phyloP scores from a whole-genome alignment of 140 eudicot species.

The Oenanthe javanica region DNA sequence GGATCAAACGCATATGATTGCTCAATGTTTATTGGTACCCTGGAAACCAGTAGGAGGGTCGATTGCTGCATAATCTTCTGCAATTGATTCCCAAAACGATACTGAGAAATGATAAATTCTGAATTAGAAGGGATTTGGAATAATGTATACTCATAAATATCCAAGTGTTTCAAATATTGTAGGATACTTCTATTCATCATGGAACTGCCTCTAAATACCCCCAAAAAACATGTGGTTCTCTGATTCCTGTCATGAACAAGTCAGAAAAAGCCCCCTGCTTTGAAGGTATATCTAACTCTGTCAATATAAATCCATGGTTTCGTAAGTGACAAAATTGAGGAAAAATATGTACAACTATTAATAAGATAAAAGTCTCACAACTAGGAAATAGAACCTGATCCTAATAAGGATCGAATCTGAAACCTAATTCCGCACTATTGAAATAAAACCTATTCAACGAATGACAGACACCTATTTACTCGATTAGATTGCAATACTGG shows the following conservation, averaged over 20 bases:
- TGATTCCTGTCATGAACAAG: neutral
- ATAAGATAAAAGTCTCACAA: neutral
- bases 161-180: too few species aligned
- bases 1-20: neutral
- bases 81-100: slow-evolving; percentile 68
- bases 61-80: slow-evolving; percentile 69
- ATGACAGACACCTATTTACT: neutral
- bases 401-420: neutral
- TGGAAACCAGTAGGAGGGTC: slow-evolving; percentile 89
- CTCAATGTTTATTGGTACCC: slow-evolving; percentile 35
- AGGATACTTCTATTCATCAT: neutral
- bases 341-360: neutral
- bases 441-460: neutral
- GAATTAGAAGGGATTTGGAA: neutral
- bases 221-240: neutral
- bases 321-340: too few species aligned
- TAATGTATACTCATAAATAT: neutral
- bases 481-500: neutral
- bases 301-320: neutral
- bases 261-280: neutral
- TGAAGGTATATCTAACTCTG: neutral
- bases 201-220: neutral
- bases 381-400: neutral
- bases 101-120: slow-evolving; percentile 24
- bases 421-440: neutral